A percentile compares a stretch with the other conserved stretches of the same genome.
phyloP scores from a whole-genome alignment of 208 protist species.

The Acanthamoeba quina region DNA sequence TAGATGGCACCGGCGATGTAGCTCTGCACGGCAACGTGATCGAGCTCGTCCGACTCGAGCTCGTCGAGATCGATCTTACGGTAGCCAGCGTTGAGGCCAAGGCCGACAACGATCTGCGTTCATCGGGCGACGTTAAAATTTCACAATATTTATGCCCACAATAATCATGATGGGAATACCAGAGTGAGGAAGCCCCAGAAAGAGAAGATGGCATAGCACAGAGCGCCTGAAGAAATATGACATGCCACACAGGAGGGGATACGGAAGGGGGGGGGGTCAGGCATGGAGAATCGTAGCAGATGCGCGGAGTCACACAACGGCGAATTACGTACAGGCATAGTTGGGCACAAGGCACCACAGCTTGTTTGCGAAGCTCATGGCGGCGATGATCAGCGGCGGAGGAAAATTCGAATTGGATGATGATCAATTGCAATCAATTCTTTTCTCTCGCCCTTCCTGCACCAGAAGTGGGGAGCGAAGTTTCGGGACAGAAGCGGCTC shows the following conservation, averaged over 20 bases:
- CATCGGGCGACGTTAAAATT: not conserved
- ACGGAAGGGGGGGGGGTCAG: not conserved
- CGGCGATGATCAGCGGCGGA: not conserved
- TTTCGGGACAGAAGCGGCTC: not conserved
- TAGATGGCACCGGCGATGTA: conserved; percentile 60
- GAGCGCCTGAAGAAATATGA: conserved; percentile 14
- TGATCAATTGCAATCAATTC: not conserved
- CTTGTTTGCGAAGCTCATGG: not conserved
- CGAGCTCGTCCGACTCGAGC: not conserved
- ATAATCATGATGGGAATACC: not conserved
- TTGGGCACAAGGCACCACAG: conserved; percentile 48
- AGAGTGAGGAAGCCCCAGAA: conserved; percentile 62
- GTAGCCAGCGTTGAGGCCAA: conserved; percentile 21
- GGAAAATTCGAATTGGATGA: not conserved
- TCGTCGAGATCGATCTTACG: conserved; percentile 41
- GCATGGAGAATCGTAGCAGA: not conserved
- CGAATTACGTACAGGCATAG: conserved; percentile 19
- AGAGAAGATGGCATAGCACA: conserved; percentile 69
- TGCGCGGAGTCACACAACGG: not conserved
- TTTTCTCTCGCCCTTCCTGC: not conserved
- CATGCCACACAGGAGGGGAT: too few relatives aligned
- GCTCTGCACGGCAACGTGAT: conserved; percentile 41
- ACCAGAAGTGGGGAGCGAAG: conserved; percentile 6
- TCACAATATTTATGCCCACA: not conserved
- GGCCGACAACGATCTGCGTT: not conserved